Base-by-base conservation (phyloP, 192 early-diverging fungal species). In the Haplosporangium gracile region DNA sequence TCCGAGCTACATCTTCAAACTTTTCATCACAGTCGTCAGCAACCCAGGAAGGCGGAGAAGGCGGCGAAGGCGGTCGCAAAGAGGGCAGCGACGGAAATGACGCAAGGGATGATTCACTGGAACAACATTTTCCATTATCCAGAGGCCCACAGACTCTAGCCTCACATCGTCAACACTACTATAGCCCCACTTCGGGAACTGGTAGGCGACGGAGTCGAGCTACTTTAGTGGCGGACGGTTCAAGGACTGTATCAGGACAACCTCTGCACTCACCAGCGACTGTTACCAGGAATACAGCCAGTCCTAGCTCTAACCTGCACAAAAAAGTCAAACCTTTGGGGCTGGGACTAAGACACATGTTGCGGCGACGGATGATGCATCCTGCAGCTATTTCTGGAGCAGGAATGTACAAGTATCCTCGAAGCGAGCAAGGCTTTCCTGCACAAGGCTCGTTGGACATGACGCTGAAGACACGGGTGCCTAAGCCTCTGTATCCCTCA, bases 251-350 rank as follows among this genome's bases (percentile, higher is more conserved):
- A 24, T 20, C 32, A 40, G 69, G 55, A n/a, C 39, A 26, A 47
- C 9, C 49, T 1, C 36, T 47, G 10, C 70, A 55, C 26, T 36
- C 49, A 9, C 43, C 69, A 10, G 53, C 69, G 34, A 57, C 20
- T 34, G 45, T 10, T 10, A 5, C 16, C 43, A 74, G 71, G 26
- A 39, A n/a, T 18, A 70, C 72, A 13, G 60, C 76, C 0, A 79
- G 72, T 32, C 77, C 82, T 5, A 76, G 73, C n/a, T 29, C 70
- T 9, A 78, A 76, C 53, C 39, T 84, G 51, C 77, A 79, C 55
- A 85, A 74, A 47, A 79, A 55, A 39, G 74, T 72, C 69, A 85
- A 85, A 47, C 83, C 83, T 15, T 53, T 85, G 13, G 83, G 83
- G 1, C 38, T 85, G 38, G 83, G 83, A 11, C 78, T 85, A 0